phyloP scores from a whole-genome alignment of 2,329 filamentous ascomycete genomes.

The Paecilomyces fulvus region DNA sequence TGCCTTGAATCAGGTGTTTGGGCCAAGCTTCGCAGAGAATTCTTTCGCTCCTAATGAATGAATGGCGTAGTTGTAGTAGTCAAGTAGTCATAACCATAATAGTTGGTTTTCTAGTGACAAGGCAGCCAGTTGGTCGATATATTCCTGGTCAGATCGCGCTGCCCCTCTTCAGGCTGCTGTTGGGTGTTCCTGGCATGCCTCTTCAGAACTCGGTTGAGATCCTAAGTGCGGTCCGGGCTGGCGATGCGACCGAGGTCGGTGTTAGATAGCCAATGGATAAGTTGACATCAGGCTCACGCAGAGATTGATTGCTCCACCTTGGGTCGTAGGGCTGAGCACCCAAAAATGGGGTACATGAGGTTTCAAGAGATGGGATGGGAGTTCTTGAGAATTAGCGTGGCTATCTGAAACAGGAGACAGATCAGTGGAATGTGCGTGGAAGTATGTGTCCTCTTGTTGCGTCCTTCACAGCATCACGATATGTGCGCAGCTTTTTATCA shows the following conservation, averaged over 20 bases:
- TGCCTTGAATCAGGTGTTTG: too few relatives aligned
- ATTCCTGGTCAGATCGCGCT: too few relatives aligned
- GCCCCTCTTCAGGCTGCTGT: neutral
- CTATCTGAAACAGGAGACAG: neutral
- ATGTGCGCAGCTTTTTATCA: neutral
- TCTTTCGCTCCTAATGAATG: too few relatives aligned
- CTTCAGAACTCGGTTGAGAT: neutral
- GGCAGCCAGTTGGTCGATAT: too few relatives aligned
- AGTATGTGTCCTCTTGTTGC: neutral
- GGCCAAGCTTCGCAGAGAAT: too few relatives aligned
- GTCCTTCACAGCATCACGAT: neutral
- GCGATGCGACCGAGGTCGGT: neutral
- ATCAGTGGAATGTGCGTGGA: neutral
- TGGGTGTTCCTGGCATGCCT: neutral
- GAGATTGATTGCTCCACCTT: neutral
- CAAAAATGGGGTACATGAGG: neutral
- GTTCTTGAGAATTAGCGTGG: neutral
- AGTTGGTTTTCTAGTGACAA: too few relatives aligned
- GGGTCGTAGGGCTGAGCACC: neutral
- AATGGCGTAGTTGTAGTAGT: too few relatives aligned
- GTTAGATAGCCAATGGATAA: neutral
- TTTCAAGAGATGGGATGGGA: neutral
- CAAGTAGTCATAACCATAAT: too few relatives aligned
- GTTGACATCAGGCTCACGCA: neutral
- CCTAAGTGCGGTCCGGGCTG: neutral